These are phyloP conservation scores for Podospora appendiculata DNA, from an alignment of 495 filamentous ascomycete species.

Conservation along the genomic window DNA sequence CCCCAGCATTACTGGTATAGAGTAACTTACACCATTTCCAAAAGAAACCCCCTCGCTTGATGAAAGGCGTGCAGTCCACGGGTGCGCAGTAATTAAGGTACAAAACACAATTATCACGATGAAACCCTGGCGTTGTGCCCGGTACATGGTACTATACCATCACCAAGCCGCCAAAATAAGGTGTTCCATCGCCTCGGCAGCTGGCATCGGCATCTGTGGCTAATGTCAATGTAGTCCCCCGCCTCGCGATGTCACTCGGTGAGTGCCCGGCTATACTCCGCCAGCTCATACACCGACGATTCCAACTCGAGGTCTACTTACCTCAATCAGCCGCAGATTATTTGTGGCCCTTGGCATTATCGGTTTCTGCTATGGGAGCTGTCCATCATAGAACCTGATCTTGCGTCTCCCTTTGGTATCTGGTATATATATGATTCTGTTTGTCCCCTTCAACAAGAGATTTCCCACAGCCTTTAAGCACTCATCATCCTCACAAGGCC, in stretches of 20 bases:
- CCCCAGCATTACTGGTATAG: no score
- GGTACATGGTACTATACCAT: no score
- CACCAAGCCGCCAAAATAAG: no score
- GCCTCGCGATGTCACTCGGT: neutral
- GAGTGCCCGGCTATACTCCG: neutral
- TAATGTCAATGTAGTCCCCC: neutral
- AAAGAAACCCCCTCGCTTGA: no score
- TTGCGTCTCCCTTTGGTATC: neutral
- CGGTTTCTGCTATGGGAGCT: no score
- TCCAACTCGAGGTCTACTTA: neutral
- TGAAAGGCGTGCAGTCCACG: no score
- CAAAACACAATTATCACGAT: no score
- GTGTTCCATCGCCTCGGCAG: no score
- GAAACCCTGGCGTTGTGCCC: no score
- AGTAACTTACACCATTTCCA: no score
- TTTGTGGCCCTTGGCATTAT: no score
- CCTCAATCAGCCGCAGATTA: neutral
- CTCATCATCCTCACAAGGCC: neutral
- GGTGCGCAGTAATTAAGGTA: no score
- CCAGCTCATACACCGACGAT: neutral
- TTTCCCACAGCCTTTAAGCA: neutral
- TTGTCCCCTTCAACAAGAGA: neutral
- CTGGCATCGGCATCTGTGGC: neutral
- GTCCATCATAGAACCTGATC: neutral
- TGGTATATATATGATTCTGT: neutral